phyloP scores from a whole-genome alignment of 148 eudicot species.

The Chenopodium berlandieri region DNA sequence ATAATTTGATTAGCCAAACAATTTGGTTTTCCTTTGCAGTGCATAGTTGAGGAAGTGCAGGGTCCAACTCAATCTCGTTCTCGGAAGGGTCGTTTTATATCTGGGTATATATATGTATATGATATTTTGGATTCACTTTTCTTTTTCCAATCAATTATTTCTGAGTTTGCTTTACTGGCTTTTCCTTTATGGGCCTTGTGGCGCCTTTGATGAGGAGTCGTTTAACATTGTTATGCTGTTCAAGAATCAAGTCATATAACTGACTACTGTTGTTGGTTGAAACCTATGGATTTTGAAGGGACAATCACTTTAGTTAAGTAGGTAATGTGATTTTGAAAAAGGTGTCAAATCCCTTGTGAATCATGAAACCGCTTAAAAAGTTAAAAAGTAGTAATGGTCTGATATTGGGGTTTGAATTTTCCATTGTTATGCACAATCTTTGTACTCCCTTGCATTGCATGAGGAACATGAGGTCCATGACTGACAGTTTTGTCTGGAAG shows the following conservation, averaged over 20 bases:
- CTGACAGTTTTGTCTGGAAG: neutral
- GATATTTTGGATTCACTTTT: slow-evolving; percentile 5
- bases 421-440: neutral
- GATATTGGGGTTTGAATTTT: neutral
- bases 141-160: neutral
- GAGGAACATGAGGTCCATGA: neutral
- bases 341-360: neutral
- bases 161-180: neutral
- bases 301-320: neutral
- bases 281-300: neutral
- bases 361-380: too few species aligned
- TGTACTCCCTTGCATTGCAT: neutral
- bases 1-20: neutral
- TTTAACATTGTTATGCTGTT: slow-evolving; percentile 2
- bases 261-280: neutral
- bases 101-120: slow-evolving; percentile 73
- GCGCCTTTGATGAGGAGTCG: neutral
- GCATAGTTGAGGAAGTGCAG: slow-evolving; percentile 97
- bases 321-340: neutral
- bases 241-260: neutral
- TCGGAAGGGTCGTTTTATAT: slow-evolving; percentile 91
- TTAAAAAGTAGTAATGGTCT: neutral
- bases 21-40: slow-evolving; percentile 41
- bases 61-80: slow-evolving; percentile 95
- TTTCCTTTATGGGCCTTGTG: neutral